These are phyloP conservation scores for Galerina sulciceps DNA, from an alignment of 768 basidiomycete genomes.

Conservation along the genomic window DNA sequence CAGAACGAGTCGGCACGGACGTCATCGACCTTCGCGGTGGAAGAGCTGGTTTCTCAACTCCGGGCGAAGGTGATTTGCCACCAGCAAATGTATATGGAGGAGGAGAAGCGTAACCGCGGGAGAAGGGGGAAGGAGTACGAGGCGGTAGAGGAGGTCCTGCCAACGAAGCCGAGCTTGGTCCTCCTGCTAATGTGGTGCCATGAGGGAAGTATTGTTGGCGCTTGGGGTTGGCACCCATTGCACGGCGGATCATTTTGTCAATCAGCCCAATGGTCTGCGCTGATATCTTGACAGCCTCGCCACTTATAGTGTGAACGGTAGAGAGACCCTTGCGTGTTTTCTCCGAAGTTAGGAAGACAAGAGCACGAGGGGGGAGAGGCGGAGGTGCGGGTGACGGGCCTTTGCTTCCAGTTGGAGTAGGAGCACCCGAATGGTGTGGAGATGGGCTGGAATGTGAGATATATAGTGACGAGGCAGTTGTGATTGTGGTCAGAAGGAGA, in stretches of 20 bases:
- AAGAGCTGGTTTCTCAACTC: conserved; percentile 20
- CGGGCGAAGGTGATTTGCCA: conserved; percentile 27
- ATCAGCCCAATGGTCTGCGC: conserved; percentile 63
- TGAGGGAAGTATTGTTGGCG: conserved; percentile 23
- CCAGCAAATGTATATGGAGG: conserved; percentile 15
- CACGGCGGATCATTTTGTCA: conserved; percentile 61
- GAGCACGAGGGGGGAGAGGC: conserved; percentile 46
- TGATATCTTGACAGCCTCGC: conserved; percentile 69
- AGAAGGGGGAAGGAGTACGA: conserved; percentile 24
- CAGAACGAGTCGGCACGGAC: neutral
- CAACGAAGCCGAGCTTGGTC: neutral
- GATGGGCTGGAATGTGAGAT: conserved; percentile 60
- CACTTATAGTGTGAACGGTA: conserved; percentile 65
- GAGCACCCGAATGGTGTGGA: conserved; percentile 38
- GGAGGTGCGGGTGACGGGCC: conserved; percentile 31
- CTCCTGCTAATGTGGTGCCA: conserved; percentile 5
- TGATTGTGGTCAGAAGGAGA: conserved; percentile 64
- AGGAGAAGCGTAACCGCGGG: conserved; percentile 13
- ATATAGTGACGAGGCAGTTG: conserved; percentile 63
- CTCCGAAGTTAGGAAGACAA: conserved; percentile 65
- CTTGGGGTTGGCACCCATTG: conserved; percentile 52
- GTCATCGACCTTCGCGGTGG: conserved; percentile 36
- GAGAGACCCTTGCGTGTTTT: conserved; percentile 60
- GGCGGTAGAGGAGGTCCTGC: conserved; percentile 12
- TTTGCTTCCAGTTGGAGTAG: conserved; percentile 18